These are phyloP conservation scores for Zhuliangozyma blackwelliae DNA, from an alignment of 1,139 yeast species.

Conservation along the genomic window DNA sequence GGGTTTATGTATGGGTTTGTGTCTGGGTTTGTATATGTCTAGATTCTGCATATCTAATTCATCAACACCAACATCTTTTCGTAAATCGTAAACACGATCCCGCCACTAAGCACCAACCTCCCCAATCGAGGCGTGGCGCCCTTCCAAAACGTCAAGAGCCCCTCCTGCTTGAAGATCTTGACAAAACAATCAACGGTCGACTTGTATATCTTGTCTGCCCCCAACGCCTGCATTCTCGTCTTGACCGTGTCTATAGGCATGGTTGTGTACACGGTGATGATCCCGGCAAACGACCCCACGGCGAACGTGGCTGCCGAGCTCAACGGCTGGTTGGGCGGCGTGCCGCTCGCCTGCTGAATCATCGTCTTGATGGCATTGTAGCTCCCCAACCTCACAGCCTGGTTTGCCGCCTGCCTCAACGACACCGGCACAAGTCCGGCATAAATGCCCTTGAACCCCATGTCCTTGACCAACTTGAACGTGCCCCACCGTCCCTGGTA, in stretches of 20 bases:
- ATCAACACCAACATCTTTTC: conserved; percentile 76
- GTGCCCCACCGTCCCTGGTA: conserved; percentile 74
- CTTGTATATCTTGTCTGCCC: conserved; percentile 64
- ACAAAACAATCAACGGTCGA: conserved; percentile 80
- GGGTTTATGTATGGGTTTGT: too few relatives aligned
- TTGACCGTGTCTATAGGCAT: conserved; percentile 98
- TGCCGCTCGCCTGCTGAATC: conserved; percentile 66
- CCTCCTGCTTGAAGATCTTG: conserved; percentile 80
- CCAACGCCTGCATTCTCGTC: conserved; percentile 95
- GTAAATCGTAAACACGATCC: conserved; percentile 91
- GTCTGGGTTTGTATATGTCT: too few relatives aligned
- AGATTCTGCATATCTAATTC: conserved; percentile 4
- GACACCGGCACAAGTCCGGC: conserved; percentile 92
- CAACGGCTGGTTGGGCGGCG: conserved; percentile 69
- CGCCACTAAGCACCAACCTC: conserved; percentile 86
- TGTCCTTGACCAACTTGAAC: conserved; percentile 60
- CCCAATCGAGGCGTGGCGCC: conserved; percentile 98
- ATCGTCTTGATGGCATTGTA: conserved; percentile 83
- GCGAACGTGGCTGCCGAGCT: conserved; percentile 77
- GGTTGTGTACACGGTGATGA: conserved; percentile 89
- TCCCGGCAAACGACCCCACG: conserved; percentile 91
- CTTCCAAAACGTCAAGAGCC: conserved; percentile 91
- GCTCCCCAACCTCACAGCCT: conserved; percentile 89
- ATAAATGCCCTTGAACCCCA: conserved; percentile 80
- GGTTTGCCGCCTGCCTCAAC: conserved; percentile 92